These are phyloP conservation scores for Neurospora sublineolata DNA, from an alignment of 495 filamentous ascomycete species.

Conservation along the genomic window DNA sequence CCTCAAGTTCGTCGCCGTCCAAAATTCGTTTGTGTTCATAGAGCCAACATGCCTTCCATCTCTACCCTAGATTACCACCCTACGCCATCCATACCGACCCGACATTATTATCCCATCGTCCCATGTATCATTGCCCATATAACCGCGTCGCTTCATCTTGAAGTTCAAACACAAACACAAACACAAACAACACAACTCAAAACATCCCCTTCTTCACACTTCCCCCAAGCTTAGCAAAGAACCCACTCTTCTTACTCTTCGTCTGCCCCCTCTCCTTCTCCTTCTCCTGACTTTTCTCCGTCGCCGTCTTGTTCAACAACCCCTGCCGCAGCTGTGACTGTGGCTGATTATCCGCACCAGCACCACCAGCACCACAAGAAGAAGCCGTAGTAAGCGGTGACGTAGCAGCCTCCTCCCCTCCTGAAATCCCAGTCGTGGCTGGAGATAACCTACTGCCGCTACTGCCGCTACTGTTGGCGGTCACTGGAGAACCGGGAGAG, in stretches of 20 bases:
- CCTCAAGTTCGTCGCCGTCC: background rate
- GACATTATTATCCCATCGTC: background rate
- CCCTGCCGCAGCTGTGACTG: constrained; percentile 13
- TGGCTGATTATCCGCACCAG: background rate
- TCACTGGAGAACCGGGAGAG: background rate
- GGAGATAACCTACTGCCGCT: background rate
- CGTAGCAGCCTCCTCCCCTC: background rate
- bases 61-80: background rate
- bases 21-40: background rate
- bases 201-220: constrained; percentile 4
- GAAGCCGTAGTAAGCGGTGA: background rate
- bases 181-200: background rate
- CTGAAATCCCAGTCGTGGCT: background rate
- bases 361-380: background rate
- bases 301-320: background rate
- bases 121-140: background rate
- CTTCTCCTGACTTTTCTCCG: background rate
- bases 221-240: constrained; percentile 13
- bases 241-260: constrained; percentile 1
- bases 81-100: background rate
- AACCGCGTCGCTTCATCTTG: background rate
- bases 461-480: background rate
- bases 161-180: background rate
- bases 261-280: background rate
- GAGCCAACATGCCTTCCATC: background rate